Base-by-base conservation (phyloP, 1,284 basidiomycete species). In the Boletellus deceptivus region DNA sequence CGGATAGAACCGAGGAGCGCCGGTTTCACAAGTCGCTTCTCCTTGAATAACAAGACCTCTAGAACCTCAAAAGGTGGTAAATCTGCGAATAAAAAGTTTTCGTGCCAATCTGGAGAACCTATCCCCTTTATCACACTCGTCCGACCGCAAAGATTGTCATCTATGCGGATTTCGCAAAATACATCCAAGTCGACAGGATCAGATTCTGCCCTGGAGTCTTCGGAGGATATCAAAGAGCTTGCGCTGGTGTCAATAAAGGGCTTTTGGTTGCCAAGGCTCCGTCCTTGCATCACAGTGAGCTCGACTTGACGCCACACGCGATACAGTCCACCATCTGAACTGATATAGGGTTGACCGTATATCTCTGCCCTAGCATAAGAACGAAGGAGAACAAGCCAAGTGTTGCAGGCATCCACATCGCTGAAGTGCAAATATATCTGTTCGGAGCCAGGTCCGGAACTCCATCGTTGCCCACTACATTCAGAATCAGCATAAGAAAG, bases 281-380 rank as follows among this genome's bases (percentile, higher is more conserved):
- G 82, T 24, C 80, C 88, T 69, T 87, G 83, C 33, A 84, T 73
- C 46, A 89, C 74, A 24, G 76, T 77, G 14, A 91, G 72, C 55
- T 89, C 82, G 31, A 91, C 78, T 63, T 89, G 86, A 48, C 89
- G 77, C 88, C 89, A 91, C 79, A 91, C 87, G 48, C 89, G 82
- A 64, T 90, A 91, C 17, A 85, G 78, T 6, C 88, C 88, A 37
- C 85, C 86, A 55, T 86, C 84, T 38, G 70, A 59, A n/a, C 78
- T 73, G 42, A 75, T 75, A 53, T 76, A 71, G 62, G 75, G 72
- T 50, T 76, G 75, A 11, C 88, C 88, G 60, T 89, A 89, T 46
- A 88, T 79, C 64, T 91, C 89, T 0, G 89, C 84, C 47, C 78
- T 75, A 6, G 89, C 83, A 65, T 88, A 89, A 0, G 89, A 87